Percentiles rank a stretch among this genome's conserved stretches.
Evolutionary conservation across 169 alveolate species (phyloP).

Genomic region (Amoebophrya sp.): DNA sequence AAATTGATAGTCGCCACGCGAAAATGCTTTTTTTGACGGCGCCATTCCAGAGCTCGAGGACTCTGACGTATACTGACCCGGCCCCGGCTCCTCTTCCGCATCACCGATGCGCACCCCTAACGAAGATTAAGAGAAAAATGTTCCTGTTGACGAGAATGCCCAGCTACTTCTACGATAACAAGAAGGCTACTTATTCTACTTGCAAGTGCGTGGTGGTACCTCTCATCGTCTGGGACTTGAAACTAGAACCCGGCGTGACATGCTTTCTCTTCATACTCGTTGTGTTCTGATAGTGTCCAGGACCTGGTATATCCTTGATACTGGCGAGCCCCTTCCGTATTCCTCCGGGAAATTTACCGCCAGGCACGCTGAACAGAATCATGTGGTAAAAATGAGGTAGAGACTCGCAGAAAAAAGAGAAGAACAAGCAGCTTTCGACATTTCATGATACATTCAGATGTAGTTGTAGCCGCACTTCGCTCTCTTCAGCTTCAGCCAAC

Average conservation of each 20-base stretch:
- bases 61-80: background rate
- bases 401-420: no score
- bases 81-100: constrained; percentile 13
- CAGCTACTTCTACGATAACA: no score
- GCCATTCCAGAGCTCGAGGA: background rate
- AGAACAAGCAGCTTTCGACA: no score
- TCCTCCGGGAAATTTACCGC: background rate
- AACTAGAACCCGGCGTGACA: background rate
- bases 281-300: background rate
- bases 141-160: no score
- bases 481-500: no score
- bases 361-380: background rate
- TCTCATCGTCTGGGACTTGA: background rate
- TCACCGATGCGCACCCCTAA: background rate
- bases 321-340: background rate
- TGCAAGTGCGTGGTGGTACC: no score
- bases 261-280: background rate
- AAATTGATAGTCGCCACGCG: background rate
- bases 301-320: background rate
- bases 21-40: no score
- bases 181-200: no score
- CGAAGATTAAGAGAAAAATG: no score
- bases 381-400: no score
- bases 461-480: no score
- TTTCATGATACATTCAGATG: no score